A percentile compares a stretch with the other conserved stretches of the same genome.
Evolutionary conservation across 1,284 basidiomycete species (phyloP).

Genomic region (Singerocomus inundabilis): DNA sequence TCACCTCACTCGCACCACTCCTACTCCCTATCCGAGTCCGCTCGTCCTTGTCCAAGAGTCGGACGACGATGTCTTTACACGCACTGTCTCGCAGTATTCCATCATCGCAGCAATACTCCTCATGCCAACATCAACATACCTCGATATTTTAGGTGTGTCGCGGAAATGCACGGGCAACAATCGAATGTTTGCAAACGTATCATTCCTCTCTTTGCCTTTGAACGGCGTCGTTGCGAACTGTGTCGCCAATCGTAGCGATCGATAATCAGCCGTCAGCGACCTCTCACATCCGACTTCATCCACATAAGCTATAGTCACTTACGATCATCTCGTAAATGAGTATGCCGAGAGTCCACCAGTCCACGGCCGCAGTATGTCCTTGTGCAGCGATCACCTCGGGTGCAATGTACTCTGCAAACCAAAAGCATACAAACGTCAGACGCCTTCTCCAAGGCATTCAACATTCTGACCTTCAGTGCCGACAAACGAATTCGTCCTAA

Average conservation of each 20-base stretch:
- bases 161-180: constrained; percentile 86
- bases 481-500: constrained; percentile 98
- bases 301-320: constrained; percentile 44
- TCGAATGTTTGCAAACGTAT: constrained; percentile 96
- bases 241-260: constrained; percentile 11
- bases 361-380: constrained; percentile 97
- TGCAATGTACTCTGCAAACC: constrained; percentile 87
- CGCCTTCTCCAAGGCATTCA: constrained; percentile 20
- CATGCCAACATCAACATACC: constrained; percentile 49
- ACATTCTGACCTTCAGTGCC: constrained; percentile 84
- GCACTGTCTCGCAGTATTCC: constrained; percentile 46
- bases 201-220: constrained; percentile 93
- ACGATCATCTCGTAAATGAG: constrained; percentile 99
- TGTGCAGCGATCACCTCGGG: constrained; percentile 98
- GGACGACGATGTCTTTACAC: constrained; percentile 85
- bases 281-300: constrained; percentile 16
- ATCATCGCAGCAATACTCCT: constrained; percentile 5
- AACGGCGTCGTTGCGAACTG: constrained; percentile 98
- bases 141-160: constrained; percentile 82
- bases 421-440: constrained; percentile 24
- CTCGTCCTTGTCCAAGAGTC: constrained; percentile 94
- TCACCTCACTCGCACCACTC: constrained; percentile 97
- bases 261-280: constrained; percentile 20
- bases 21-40: constrained; percentile 84
- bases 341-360: constrained; percentile 99